These are phyloP conservation scores for Phytophthora quininea DNA, from an alignment of 352 stramenopile species.

Conservation along the genomic window DNA sequence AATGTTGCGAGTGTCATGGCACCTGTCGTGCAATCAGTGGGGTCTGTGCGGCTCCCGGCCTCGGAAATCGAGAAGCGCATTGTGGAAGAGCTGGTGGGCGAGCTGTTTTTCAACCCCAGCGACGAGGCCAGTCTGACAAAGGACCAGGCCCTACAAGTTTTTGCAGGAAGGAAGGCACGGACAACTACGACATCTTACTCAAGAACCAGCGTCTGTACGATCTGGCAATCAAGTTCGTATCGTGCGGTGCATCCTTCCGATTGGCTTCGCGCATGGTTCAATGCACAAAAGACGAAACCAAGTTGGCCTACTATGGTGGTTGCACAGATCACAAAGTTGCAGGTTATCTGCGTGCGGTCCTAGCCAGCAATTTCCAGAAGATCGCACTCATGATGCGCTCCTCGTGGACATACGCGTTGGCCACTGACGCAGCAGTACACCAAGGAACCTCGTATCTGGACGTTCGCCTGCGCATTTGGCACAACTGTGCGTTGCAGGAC, in stretches of 20 bases:
- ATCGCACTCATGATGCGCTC: slow-evolving; percentile 69
- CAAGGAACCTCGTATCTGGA: slow-evolving; percentile 63
- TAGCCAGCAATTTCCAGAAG: slow-evolving; percentile 69
- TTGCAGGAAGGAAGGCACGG: slow-evolving; percentile 34
- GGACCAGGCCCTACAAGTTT: slow-evolving; percentile 52
- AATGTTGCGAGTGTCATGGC: neutral
- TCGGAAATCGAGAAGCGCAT: slow-evolving; percentile 65
- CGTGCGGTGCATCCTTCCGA: slow-evolving; percentile 60
- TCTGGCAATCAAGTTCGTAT: slow-evolving; percentile 67
- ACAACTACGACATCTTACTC: slow-evolving; percentile 62
- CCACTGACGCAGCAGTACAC: slow-evolving; percentile 53
- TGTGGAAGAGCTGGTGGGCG: slow-evolving; percentile 58
- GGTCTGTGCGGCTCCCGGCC: slow-evolving; percentile 47
- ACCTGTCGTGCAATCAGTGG: slow-evolving; percentile 29
- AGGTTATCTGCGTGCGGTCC: slow-evolving; percentile 53
- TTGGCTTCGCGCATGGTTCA: slow-evolving; percentile 61
- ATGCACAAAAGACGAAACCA: slow-evolving; percentile 66
- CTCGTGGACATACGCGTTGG: slow-evolving; percentile 58
- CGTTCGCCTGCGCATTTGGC: slow-evolving; percentile 60
- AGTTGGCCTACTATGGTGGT: slow-evolving; percentile 52
- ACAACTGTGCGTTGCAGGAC: slow-evolving; percentile 55
- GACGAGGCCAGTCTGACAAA: slow-evolving; percentile 50
- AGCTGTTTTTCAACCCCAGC: slow-evolving; percentile 54
- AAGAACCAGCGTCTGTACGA: slow-evolving; percentile 75
- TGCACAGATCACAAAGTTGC: slow-evolving; percentile 56